A percentile compares a stretch with the other conserved stretches of the same genome.
Evolutionary conservation across 2,329 filamentous ascomycete genomes (phyloP).

Genomic region (Orbilia oligospora): DNA sequence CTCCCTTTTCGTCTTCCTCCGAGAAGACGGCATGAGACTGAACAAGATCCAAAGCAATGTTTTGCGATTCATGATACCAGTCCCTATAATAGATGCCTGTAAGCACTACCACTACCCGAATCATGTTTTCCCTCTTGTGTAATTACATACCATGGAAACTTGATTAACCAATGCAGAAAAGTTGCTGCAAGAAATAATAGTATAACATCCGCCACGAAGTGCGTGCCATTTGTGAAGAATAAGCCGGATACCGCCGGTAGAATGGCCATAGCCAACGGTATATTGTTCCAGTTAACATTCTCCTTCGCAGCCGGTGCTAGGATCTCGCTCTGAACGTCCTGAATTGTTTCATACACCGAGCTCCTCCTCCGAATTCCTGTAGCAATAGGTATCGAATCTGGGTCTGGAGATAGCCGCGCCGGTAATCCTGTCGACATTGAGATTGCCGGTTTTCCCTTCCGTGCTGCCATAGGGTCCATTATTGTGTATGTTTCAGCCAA

Average conservation of each 20-base stretch:
- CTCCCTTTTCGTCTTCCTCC: constrained; percentile 56
- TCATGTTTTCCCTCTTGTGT: not conserved
- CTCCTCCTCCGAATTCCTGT: constrained; percentile 40
- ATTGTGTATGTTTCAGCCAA: not conserved
- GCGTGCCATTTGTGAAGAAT: constrained; percentile 85
- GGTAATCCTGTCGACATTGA: constrained; percentile 42
- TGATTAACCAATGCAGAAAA: constrained; percentile 92
- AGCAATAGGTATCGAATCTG: constrained; percentile 22
- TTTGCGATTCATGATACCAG: constrained; percentile 72
- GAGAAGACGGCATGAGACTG: constrained; percentile 59
- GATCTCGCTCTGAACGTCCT: constrained; percentile 56
- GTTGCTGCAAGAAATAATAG: constrained; percentile 83
- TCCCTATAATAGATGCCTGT: constrained; percentile 66
- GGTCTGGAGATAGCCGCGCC: constrained; percentile 26
- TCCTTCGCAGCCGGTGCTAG: constrained; percentile 52
- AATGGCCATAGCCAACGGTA: constrained; percentile 86
- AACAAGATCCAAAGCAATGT: constrained; percentile 55
- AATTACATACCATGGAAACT: constrained; percentile 82
- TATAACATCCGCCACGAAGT: constrained; percentile 86
- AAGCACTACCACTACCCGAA: not conserved
- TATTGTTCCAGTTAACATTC: constrained; percentile 76
- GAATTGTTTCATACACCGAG: constrained; percentile 56
- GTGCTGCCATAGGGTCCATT: constrained; percentile 31
- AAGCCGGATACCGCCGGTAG: constrained; percentile 88
- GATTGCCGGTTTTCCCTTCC: constrained; percentile 44